Evolutionary conservation across 768 basidiomycete genomes (phyloP).

Genomic region (Phlebiopsis flavidoalba): DNA sequence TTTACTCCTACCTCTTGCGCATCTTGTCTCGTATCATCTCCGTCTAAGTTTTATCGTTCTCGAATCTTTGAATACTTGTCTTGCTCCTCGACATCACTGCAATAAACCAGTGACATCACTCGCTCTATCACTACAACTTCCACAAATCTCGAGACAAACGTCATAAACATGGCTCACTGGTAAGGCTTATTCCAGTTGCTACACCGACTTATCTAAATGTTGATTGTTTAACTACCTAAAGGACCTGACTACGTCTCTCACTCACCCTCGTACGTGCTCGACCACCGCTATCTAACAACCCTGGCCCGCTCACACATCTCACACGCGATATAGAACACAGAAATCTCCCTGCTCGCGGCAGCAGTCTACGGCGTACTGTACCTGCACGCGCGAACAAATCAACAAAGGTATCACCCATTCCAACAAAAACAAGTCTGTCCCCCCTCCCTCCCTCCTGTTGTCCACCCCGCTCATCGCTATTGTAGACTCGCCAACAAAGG

Average conservation of each 20-base stretch:
- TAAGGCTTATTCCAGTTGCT: background rate
- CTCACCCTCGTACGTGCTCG: conserved; percentile 6
- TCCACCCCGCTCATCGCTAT: background rate
- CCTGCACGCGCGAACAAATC: conserved; percentile 3
- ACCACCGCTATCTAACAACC: too few relatives aligned
- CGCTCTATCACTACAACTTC: background rate
- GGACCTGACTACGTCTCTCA: conserved; percentile 11
- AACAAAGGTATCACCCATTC: background rate
- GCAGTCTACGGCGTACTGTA: conserved; percentile 11
- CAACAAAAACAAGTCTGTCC: conserved; percentile 3
- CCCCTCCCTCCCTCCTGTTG: background rate
- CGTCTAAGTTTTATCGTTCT: background rate
- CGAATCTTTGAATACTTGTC: background rate
- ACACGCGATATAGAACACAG: background rate
- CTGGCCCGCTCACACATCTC: background rate
- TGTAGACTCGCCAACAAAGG: conserved; percentile 11
- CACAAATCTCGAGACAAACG: background rate
- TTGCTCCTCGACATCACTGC: background rate
- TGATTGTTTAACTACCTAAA: too few relatives aligned
- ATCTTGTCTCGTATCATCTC: background rate
- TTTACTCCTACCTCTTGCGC: background rate
- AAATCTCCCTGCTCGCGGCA: conserved; percentile 5
- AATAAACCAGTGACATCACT: background rate
- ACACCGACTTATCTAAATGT: background rate
- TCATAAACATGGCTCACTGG: conserved; percentile 11